Conservation (phyloP, 164 flowering plant species). For the Nymphaea colorata region DNA sequence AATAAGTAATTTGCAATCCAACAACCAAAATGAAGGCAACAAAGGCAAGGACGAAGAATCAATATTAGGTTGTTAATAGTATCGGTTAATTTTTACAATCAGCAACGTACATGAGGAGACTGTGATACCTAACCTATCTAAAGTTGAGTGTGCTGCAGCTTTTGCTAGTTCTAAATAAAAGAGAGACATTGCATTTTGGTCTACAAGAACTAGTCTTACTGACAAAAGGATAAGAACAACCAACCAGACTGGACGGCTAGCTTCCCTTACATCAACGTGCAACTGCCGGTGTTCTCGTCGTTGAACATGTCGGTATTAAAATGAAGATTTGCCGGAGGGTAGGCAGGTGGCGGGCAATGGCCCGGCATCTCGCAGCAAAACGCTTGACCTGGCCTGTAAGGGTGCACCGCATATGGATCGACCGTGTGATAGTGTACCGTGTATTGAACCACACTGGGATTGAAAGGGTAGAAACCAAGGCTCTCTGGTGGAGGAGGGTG, state of each 20-base stretch:
- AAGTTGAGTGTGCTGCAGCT: too few relatives aligned
- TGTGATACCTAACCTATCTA: too few relatives aligned
- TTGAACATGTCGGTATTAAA: not conserved
- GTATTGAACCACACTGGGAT: not conserved
- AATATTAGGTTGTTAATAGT: too few relatives aligned
- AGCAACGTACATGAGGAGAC: too few relatives aligned
- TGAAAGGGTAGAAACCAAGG: not conserved
- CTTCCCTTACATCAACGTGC: not conserved
- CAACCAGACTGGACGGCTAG: not conserved
- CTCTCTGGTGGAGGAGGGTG: not conserved
- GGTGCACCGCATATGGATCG: not conserved
- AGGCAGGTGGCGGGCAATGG: not conserved
- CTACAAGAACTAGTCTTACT: not conserved
- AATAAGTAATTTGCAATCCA: too few relatives aligned
- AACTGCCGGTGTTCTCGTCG: slow-evolving; percentile 1
- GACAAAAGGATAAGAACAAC: not conserved
- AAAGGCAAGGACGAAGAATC: too few relatives aligned
- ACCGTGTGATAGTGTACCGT: not conserved
- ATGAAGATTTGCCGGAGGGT: not conserved
- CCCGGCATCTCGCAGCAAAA: not conserved
- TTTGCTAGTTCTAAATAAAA: too few relatives aligned
- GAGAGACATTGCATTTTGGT: too few relatives aligned
- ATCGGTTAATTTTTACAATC: too few relatives aligned
- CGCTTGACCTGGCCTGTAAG: not conserved
- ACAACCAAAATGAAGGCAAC: too few relatives aligned